These are phyloP conservation scores for Aspergillus hancockii DNA, from an alignment of 495 filamentous ascomycete genomes.

Conservation along the genomic window DNA sequence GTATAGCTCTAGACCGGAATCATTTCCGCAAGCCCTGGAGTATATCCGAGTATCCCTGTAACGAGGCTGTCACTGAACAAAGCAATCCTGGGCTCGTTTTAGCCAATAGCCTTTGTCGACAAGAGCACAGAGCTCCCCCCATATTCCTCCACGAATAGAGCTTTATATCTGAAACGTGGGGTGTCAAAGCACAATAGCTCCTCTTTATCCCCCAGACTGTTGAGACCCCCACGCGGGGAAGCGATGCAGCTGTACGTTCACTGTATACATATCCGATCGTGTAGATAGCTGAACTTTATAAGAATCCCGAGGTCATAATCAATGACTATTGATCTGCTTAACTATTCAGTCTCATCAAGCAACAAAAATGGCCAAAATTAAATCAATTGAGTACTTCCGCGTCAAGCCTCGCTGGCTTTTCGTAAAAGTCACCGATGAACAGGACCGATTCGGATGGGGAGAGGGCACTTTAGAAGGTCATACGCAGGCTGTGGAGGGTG, in stretches of 20 bases:
- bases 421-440: constrained; percentile 72
- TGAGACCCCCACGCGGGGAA: constrained; percentile 14
- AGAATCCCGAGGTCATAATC: not conserved
- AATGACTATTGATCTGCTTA: not conserved
- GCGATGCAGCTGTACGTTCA: not conserved
- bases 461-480: constrained; percentile 80
- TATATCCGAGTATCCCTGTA: not conserved
- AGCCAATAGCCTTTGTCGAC: not conserved
- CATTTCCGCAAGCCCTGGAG: not conserved
- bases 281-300: not conserved
- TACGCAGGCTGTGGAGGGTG: constrained; percentile 76
- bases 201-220: not conserved
- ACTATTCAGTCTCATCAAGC: not conserved
- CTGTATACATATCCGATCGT: not conserved
- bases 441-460: constrained; percentile 71
- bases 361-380: constrained; percentile 63
- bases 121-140: not conserved
- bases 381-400: constrained; percentile 74
- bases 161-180: not conserved
- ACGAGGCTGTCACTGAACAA: not conserved
- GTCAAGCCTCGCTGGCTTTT: constrained; percentile 82
- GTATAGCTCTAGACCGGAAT: not conserved
- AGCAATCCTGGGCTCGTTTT: not conserved
- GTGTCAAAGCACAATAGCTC: not conserved
- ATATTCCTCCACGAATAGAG: not conserved